Conservation (phyloP, 805 yeast genomes). For the Debaryomyces hansenii region DNA sequence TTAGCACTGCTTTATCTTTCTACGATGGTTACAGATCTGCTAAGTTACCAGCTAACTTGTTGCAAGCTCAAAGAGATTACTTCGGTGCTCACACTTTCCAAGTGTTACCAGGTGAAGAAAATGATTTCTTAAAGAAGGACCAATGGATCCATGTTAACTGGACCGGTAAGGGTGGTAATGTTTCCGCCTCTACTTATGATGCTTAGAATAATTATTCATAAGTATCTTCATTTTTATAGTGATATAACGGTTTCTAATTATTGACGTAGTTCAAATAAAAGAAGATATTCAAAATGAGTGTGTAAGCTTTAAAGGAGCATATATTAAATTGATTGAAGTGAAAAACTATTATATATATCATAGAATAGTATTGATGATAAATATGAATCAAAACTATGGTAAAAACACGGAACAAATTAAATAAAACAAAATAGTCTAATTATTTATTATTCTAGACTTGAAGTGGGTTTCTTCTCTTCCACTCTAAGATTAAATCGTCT, state of each 20-base stretch:
- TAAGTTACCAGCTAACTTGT: constrained; percentile 92
- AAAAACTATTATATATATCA: neutral
- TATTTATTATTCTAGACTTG: constrained; percentile 3
- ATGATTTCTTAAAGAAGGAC: constrained; percentile 73
- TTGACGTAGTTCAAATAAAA: neutral
- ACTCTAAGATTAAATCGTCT: constrained; percentile 84
- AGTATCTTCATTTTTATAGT: neutral
- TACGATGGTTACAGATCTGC: constrained; percentile 98
- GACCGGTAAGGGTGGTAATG: constrained; percentile 99
- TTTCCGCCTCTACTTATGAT: constrained; percentile 90
- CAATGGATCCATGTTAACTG: constrained; percentile 94
- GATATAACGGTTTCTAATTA: neutral
- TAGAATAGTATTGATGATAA: neutral
- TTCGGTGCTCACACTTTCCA: constrained; percentile 99
- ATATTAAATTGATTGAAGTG: neutral
- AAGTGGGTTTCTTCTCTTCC: constrained; percentile 63
- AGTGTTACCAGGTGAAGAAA: constrained; percentile 84
- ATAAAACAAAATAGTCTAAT: too few relatives aligned
- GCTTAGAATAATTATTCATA: constrained; percentile 54
- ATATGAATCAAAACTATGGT: too few relatives aligned
- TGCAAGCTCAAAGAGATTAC: constrained; percentile 99
- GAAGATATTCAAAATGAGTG: neutral
- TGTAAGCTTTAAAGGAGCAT: too few relatives aligned
- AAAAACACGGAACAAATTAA: too few relatives aligned
- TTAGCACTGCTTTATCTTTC: constrained; percentile 94